Conservation (phyloP, 2,329 filamentous ascomycete species). For the Epichloe sp. region DNA sequence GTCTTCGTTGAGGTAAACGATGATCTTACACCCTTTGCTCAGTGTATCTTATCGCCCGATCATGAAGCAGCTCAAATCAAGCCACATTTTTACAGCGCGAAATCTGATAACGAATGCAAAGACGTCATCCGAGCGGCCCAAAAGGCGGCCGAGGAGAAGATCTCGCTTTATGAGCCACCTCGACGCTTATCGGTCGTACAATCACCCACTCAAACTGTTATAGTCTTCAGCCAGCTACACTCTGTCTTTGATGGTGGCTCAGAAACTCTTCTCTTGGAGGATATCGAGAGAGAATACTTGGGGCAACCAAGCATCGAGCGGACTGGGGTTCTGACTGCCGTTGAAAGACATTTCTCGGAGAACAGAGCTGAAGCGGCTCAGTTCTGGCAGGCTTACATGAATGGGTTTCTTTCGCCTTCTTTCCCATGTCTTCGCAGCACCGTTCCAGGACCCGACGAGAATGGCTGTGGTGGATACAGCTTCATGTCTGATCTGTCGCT, state of each 20-base stretch:
- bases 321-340: constrained; percentile 7
- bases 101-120: constrained; percentile 6
- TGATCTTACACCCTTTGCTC: constrained; percentile 21
- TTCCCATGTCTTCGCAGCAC: background rate
- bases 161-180: background rate
- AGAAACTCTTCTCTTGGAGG: constrained; percentile 18
- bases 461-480: constrained; percentile 5
- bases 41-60: constrained; percentile 14
- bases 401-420: constrained; percentile 9
- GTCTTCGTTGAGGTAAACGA: constrained; percentile 11
- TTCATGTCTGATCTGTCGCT: constrained; percentile 6
- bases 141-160: constrained; percentile 2
- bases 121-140: constrained; percentile 6
- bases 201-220: background rate
- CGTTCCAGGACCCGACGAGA: background rate
- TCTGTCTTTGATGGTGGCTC: constrained; percentile 25
- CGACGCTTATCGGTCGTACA: background rate
- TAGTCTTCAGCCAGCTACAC: constrained; percentile 23
- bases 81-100: background rate
- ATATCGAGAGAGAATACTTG: constrained; percentile 14
- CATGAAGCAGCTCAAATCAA: constrained; percentile 3
- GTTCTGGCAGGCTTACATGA: constrained; percentile 5
- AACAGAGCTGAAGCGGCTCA: constrained; percentile 7
- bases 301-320: constrained; percentile 6
- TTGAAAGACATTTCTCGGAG: constrained; percentile 8